phyloP scores from a whole-genome alignment of 2,329 filamentous ascomycete genomes.

The Zalaria sp. region DNA sequence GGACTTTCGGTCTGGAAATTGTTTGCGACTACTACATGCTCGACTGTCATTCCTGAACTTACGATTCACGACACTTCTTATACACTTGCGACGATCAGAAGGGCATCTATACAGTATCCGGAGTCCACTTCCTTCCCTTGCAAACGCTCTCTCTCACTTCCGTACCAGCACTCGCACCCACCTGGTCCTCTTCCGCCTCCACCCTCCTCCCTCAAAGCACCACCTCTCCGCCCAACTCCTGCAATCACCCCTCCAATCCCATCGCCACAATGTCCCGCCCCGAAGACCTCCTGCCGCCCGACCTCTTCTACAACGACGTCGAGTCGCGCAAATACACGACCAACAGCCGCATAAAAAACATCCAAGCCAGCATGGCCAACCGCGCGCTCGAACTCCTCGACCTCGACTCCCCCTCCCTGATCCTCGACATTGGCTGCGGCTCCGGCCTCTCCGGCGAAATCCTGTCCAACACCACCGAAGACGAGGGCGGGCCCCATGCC shows the following conservation, averaged over 20 bases:
- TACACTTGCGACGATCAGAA: too few species aligned
- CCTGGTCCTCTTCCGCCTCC: too few species aligned
- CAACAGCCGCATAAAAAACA: conserved; percentile 84
- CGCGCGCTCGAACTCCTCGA: conserved; percentile 85
- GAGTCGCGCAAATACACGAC: conserved; percentile 98
- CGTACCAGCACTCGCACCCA: too few species aligned
- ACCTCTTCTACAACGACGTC: conserved; percentile 92
- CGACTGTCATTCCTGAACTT: too few species aligned
- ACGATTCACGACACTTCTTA: too few species aligned
- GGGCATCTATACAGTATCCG: too few species aligned
- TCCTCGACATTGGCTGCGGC: conserved; percentile 94
- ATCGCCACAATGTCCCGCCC: conserved; percentile 73
- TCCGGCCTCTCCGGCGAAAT: conserved; percentile 92
- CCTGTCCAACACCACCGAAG: conserved; percentile 53
- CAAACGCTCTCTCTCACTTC: too few species aligned
- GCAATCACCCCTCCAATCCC: conserved; percentile 4
- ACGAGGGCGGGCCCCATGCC: conserved; percentile 71
- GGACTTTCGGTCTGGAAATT: too few species aligned
- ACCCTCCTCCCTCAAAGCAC: too few species aligned
- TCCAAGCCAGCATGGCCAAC: conserved; percentile 88
- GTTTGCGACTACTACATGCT: too few species aligned
- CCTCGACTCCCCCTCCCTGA: conserved; percentile 63
- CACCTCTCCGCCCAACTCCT: background rate
- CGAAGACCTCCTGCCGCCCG: conserved; percentile 86
- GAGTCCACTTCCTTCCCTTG: too few species aligned